These are phyloP conservation scores for Pestalotiopsis sp. DNA, from an alignment of 2,329 filamentous ascomycete species.

Conservation along the genomic window DNA sequence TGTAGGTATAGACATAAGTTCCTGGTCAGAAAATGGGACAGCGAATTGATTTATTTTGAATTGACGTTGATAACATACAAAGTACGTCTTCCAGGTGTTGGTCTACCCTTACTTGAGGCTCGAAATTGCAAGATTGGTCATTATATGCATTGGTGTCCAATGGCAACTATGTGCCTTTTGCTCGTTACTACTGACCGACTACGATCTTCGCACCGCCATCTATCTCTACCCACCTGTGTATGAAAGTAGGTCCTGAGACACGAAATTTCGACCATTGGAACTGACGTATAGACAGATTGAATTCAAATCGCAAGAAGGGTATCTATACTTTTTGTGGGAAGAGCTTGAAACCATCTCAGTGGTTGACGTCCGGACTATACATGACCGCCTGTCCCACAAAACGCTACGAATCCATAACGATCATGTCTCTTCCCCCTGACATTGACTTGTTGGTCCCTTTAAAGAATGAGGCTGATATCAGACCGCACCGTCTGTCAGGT, in stretches of 20 bases:
- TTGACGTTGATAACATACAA: not conserved
- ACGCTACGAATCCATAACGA: too few relatives aligned
- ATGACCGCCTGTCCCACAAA: too few relatives aligned
- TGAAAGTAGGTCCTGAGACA: not conserved
- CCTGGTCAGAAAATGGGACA: conserved; percentile 9
- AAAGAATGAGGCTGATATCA: not conserved
- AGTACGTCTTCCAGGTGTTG: too few relatives aligned
- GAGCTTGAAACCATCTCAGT: not conserved
- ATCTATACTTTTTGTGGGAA: not conserved
- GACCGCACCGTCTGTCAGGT: conserved; percentile 2
- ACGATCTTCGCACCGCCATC: too few relatives aligned
- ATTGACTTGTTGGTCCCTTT: not conserved
- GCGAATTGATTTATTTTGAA: not conserved
- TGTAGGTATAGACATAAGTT: conserved; percentile 28
- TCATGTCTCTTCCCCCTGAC: not conserved
- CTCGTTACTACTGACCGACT: too few relatives aligned
- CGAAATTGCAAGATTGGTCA: too few relatives aligned
- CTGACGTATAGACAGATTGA: not conserved
- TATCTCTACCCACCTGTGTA: too few relatives aligned
- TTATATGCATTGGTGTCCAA: too few relatives aligned
- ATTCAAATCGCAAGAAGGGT: conserved; percentile 1
- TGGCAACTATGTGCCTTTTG: too few relatives aligned
- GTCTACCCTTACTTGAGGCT: too few relatives aligned
- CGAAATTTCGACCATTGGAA: not conserved
- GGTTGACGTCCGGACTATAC: not conserved